Evolutionary conservation across 2,329 filamentous ascomycete genomes (phyloP).

Genomic region (Beauveria bassiana): DNA sequence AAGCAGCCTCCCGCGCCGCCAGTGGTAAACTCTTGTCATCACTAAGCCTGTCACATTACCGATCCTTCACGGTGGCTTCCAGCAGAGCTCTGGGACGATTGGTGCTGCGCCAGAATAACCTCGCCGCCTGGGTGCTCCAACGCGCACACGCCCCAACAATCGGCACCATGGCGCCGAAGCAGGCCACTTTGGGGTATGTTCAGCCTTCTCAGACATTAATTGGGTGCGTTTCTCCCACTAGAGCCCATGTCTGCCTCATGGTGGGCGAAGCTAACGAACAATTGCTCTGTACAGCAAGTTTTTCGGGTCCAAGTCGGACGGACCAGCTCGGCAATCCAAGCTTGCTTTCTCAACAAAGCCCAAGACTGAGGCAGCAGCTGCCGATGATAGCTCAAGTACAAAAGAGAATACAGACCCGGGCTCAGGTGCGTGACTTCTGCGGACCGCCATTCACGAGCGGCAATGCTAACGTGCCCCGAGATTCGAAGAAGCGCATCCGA

Average conservation of each 20-base stretch:
- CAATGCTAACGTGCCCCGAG: slow-evolving; percentile 18
- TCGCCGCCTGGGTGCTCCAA: background rate
- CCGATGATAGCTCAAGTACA: slow-evolving; percentile 20
- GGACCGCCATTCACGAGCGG: background rate
- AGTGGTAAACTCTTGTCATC: background rate
- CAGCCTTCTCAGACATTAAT: slow-evolving; percentile 65
- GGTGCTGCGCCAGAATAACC: slow-evolving; percentile 1
- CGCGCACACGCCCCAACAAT: background rate
- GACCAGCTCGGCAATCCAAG: slow-evolving; percentile 67
- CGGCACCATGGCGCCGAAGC: slow-evolving; percentile 48
- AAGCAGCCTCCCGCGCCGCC: background rate
- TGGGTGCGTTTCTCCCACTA: slow-evolving; percentile 46
- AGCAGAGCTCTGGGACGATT: slow-evolving; percentile 3
- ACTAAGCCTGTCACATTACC: background rate
- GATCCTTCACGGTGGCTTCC: slow-evolving; percentile 9
- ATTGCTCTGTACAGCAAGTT: slow-evolving; percentile 59
- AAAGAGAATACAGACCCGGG: slow-evolving; percentile 32
- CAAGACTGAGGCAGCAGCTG: slow-evolving; percentile 24
- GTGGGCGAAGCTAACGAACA: background rate
- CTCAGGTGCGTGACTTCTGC: slow-evolving; percentile 25
- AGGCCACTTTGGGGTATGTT: slow-evolving; percentile 85
- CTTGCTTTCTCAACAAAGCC: slow-evolving; percentile 63
- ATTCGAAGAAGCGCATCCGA: slow-evolving; percentile 40
- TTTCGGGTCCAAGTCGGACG: slow-evolving; percentile 54
- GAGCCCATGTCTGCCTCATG: background rate